Conservation (phyloP, 805 yeast genomes). For the Kodamaea jinghongensis region DNA sequence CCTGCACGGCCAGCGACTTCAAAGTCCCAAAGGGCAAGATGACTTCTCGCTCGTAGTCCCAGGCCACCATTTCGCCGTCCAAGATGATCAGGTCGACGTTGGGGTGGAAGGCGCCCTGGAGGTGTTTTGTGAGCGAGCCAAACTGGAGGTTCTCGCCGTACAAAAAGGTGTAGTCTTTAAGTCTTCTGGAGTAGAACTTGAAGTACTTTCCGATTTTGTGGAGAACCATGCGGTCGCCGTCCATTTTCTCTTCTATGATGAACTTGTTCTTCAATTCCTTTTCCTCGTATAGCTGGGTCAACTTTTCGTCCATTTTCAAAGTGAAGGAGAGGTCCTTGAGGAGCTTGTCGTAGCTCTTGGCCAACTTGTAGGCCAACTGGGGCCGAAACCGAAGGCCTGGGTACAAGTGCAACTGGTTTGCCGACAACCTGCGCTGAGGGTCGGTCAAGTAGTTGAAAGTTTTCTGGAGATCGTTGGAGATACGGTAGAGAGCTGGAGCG, state of each 20-base stretch:
- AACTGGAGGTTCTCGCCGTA: slow-evolving; percentile 55
- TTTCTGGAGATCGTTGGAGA: slow-evolving; percentile 60
- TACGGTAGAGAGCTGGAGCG: slow-evolving; percentile 60
- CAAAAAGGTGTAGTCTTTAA: slow-evolving; percentile 66
- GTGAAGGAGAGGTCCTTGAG: slow-evolving; percentile 42
- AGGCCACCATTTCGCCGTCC: slow-evolving; percentile 95
- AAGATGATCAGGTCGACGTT: slow-evolving; percentile 45
- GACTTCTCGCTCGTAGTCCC: slow-evolving; percentile 55
- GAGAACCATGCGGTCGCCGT: slow-evolving; percentile 84
- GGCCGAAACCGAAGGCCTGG: slow-evolving; percentile 66
- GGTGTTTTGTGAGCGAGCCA: slow-evolving; percentile 56
- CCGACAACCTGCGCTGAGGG: slow-evolving; percentile 42
- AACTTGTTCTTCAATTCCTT: slow-evolving; percentile 35
- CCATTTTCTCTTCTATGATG: slow-evolving; percentile 85
- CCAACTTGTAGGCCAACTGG: slow-evolving; percentile 63
- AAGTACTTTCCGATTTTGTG: slow-evolving; percentile 58
- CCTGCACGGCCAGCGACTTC: slow-evolving; percentile 64
- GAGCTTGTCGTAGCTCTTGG: slow-evolving; percentile 47
- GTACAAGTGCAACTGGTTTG: slow-evolving; percentile 39
- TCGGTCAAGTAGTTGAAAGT: slow-evolving; percentile 58
- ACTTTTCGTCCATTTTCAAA: slow-evolving; percentile 21
- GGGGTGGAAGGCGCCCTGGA: slow-evolving; percentile 40
- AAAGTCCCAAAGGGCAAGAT: slow-evolving; percentile 81
- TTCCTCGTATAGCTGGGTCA: slow-evolving; percentile 16
- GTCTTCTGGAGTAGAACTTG: slow-evolving; percentile 61